Conservation (phyloP, 2,329 filamentous ascomycete genomes). For the Cytospora chrysosperma region DNA sequence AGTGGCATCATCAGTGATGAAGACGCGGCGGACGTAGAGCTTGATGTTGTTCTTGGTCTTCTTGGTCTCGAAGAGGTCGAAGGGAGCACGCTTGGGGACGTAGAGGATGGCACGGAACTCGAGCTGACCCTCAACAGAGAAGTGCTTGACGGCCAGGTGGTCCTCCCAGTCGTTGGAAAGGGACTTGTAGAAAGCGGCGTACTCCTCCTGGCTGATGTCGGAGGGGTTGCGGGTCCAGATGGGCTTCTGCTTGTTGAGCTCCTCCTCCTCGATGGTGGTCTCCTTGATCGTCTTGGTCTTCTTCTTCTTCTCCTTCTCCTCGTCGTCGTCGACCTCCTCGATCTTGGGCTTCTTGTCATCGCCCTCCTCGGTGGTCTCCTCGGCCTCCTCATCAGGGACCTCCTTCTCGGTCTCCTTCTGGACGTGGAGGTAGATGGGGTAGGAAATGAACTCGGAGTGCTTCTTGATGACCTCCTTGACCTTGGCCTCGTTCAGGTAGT, state of each 20-base stretch:
- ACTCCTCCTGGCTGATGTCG: conserved; percentile 88
- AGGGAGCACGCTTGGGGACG: conserved; percentile 98
- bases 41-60: conserved; percentile 99
- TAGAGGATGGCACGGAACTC: conserved; percentile 99
- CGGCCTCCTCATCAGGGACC: conserved; percentile 85
- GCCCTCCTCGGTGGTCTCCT: conserved; percentile 62
- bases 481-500: conserved; percentile 98
- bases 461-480: conserved; percentile 99
- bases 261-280: conserved; percentile 97
- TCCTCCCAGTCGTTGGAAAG: conserved; percentile 99
- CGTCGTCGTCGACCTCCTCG: conserved; percentile 87
- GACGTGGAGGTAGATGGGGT: conserved; percentile 99
- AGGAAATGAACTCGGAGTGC: conserved; percentile 99
- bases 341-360: conserved; percentile 96
- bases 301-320: conserved; percentile 81
- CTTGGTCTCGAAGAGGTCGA: conserved; percentile 99
- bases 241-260: conserved; percentile 91
- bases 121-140: conserved; percentile 99
- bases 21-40: conserved; percentile 99
- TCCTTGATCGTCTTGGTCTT: conserved; percentile 99
- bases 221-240: conserved; percentile 84
- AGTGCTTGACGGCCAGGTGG: conserved; percentile 99
- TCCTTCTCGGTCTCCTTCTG: conserved; percentile 99
- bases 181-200: conserved; percentile 99
- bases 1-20: conserved; percentile 99